These are phyloP conservation scores for Fraxinus americana DNA, from an alignment of 257 asterid species.

Conservation along the genomic window DNA sequence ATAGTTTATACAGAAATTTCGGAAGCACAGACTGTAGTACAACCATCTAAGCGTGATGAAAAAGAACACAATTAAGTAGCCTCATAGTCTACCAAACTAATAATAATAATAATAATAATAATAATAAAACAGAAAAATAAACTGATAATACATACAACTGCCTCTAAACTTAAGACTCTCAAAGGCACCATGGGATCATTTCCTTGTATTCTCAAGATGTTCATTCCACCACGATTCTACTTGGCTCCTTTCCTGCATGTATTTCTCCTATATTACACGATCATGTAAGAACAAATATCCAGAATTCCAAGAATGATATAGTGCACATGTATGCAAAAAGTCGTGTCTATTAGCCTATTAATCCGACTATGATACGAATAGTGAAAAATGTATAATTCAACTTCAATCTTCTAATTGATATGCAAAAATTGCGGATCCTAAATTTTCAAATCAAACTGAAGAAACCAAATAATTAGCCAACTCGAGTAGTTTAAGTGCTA, in stretches of 20 bases:
- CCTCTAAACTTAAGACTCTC: not conserved
- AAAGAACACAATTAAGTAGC: not conserved
- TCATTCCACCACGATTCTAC: not conserved
- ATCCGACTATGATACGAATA: not conserved
- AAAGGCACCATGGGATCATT: not conserved
- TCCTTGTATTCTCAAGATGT: not conserved
- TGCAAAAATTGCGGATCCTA: not conserved
- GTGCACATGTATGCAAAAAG: not conserved
- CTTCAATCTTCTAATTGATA: not conserved
- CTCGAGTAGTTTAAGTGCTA: not conserved
- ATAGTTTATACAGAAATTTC: not conserved
- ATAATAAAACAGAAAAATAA: too few species aligned
- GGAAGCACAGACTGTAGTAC: not conserved
- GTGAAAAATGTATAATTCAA: not conserved
- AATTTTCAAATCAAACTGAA: not conserved
- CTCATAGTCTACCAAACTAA: not conserved
- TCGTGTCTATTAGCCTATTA: not conserved
- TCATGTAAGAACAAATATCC: not conserved
- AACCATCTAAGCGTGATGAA: not conserved
- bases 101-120: too few species aligned
- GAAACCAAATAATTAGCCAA: not conserved
- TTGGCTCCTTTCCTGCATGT: not conserved
- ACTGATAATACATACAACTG: not conserved
- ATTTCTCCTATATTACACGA: not conserved
- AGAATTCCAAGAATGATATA: not conserved